Conservation (phyloP, 2,329 filamentous ascomycete species). For the Rachicladosporium sp. region DNA sequence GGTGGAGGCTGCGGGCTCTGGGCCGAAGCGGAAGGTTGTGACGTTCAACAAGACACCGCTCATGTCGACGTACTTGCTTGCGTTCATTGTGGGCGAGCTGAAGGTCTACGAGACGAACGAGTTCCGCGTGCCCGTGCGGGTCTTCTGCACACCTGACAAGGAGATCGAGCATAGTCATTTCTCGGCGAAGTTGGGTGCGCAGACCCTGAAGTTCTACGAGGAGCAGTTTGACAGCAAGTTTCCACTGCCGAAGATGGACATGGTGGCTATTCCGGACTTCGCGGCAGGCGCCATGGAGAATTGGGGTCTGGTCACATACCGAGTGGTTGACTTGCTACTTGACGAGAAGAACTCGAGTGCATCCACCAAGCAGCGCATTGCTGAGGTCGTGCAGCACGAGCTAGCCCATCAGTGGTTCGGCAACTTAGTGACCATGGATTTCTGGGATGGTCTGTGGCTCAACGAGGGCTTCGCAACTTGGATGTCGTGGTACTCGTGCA, state of each 20-base stretch:
- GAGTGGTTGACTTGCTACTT: constrained; percentile 78
- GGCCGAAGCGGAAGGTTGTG: constrained; percentile 65
- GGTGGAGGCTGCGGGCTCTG: constrained; percentile 51
- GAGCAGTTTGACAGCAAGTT: constrained; percentile 83
- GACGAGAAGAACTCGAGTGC: constrained; percentile 88
- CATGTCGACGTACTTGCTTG: constrained; percentile 93
- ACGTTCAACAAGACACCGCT: constrained; percentile 83
- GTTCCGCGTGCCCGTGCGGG: constrained; percentile 82
- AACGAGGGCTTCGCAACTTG: constrained; percentile 88
- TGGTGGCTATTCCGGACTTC: constrained; percentile 93
- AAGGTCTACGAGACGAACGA: constrained; percentile 86
- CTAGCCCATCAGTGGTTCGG: constrained; percentile 97
- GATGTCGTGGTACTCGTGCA: constrained; percentile 92
- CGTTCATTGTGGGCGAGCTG: constrained; percentile 87
- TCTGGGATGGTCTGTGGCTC: constrained; percentile 94
- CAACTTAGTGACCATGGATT: constrained; percentile 95
- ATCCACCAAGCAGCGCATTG: constrained; percentile 80
- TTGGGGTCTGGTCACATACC: constrained; percentile 92
- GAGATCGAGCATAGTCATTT: constrained; percentile 86
- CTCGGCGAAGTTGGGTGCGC: constrained; percentile 77
- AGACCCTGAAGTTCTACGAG: constrained; percentile 87
- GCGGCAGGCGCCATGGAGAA: constrained; percentile 97
- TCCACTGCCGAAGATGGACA: constrained; percentile 87
- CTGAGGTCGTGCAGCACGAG: constrained; percentile 93
- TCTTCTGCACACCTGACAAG: constrained; percentile 85